These are phyloP conservation scores for Plasmodium inui DNA, from an alignment of 169 alveolate species.

Conservation along the genomic window DNA sequence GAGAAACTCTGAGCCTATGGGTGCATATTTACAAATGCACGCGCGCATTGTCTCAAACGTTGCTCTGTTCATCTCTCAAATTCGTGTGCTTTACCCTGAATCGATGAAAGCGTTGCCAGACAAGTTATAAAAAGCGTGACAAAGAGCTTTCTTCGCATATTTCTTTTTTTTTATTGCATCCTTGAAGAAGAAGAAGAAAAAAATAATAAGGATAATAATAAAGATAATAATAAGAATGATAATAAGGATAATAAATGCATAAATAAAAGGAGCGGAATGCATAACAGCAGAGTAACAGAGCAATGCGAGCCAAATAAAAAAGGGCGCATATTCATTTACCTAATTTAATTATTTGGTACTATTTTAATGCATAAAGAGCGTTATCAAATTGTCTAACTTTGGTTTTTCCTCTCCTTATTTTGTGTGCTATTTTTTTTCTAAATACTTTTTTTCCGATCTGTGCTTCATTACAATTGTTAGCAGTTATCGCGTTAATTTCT, in stretches of 20 bases:
- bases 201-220: neutral
- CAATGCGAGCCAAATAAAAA: neutral
- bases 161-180: constrained; percentile 45
- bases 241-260: neutral
- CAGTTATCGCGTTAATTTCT: neutral
- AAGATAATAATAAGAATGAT: neutral
- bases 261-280: neutral
- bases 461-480: neutral
- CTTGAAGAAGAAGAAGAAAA: constrained; percentile 8
- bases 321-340: constrained; percentile 4
- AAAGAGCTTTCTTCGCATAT: constrained; percentile 36
- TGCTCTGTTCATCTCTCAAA: neutral
- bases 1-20: neutral
- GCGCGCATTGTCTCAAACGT: neutral
- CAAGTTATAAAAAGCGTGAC: constrained; percentile 25
- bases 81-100: constrained; percentile 25
- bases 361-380: neutral
- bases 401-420: neutral
- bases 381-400: constrained; percentile 10
- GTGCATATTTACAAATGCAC: neutral
- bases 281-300: neutral
- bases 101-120: constrained; percentile 5
- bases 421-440: constrained; percentile 1
- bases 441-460: neutral
- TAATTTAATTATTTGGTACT: neutral